Evolutionary conservation across 768 basidiomycete genomes (phyloP), one percentile per base, ranked within the genome.

Genomic region (Kwoniella dejecticola): DNA sequence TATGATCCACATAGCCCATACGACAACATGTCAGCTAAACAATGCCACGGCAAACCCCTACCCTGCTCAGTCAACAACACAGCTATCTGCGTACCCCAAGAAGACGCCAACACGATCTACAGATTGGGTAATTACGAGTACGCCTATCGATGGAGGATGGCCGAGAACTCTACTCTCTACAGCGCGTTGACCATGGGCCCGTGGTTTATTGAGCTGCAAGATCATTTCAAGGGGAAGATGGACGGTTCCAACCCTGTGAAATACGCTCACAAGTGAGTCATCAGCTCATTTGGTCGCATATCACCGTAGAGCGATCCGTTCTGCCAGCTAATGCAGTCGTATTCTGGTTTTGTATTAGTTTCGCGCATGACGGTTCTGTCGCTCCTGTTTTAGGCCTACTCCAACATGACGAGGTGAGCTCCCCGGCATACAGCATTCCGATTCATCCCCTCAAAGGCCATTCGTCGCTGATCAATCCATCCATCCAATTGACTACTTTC

Each of bases 291-390:
- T n/a, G n/a, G n/a, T n/a, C n/a, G n/a, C n/a, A n/a, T n/a, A n/a
- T n/a, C n/a, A n/a, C n/a, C n/a, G n/a, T n/a, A n/a, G n/a, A n/a
- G n/a, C n/a, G n/a, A n/a, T n/a, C n/a, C n/a, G n/a, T n/a, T n/a
- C n/a, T n/a, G n/a, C 19, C 40, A 47, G 27, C 3, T 53, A 24
- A 50, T 31, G 24, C 15, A 42, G 21, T 13, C 26, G 29, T 12
- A 42, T 10, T 29, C 13, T 6, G 12, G 0, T 3, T n/a, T 11
- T 48, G 17, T 19, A 8, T 4, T 55, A 72, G 68, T 52, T 66
- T 70, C 36, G 72, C 69, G 6, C 72, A 74, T 49, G 72, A 74
- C 33, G 72, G 69, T 10, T 67, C 67, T 4, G 42, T 74, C n/a
- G 57, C 69, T 5, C 63, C 69, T 24, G 52, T 69, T 13, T 57